phyloP scores from a whole-genome alignment of 352 stramenopile species.

The Thalassiosira pacifica region DNA sequence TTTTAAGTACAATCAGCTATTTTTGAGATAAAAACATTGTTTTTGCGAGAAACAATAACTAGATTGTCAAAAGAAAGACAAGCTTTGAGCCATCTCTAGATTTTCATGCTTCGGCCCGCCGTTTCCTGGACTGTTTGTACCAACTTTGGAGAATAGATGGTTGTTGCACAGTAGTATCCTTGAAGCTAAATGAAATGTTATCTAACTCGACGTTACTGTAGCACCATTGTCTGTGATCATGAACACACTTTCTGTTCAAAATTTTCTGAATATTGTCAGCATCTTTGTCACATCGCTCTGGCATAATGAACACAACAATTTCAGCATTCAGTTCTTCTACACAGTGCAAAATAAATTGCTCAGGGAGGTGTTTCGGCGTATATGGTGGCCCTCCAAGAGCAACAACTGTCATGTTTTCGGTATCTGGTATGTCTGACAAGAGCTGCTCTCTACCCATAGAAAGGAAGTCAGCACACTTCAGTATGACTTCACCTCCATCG shows the following conservation, averaged over 20 bases:
- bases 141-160: slow-evolving; percentile 52
- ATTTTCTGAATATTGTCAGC: slow-evolving; percentile 26
- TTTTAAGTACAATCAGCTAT: too few relatives aligned
- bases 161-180: slow-evolving; percentile 25
- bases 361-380: slow-evolving; percentile 42
- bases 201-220: slow-evolving; percentile 32
- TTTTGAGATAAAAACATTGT: too few relatives aligned
- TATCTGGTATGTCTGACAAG: slow-evolving; percentile 7
- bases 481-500: neutral
- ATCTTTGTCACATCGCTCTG: slow-evolving; percentile 36
- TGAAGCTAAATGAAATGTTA: slow-evolving; percentile 49
- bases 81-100: too few relatives aligned
- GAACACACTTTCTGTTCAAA: slow-evolving; percentile 18
- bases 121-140: too few relatives aligned
- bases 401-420: slow-evolving; percentile 19
- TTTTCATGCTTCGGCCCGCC: too few relatives aligned
- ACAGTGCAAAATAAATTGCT: slow-evolving; percentile 51
- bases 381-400: slow-evolving; percentile 50
- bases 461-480: slow-evolving; percentile 46
- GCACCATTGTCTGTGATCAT: slow-evolving; percentile 6
- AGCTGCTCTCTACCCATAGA: slow-evolving; percentile 26
- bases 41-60: too few relatives aligned
- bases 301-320: slow-evolving; percentile 53
- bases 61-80: too few relatives aligned
- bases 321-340: slow-evolving; percentile 36